These are phyloP conservation scores for Fraxinus cuspidata DNA, from an alignment of 257 asterid species.

Conservation along the genomic window DNA sequence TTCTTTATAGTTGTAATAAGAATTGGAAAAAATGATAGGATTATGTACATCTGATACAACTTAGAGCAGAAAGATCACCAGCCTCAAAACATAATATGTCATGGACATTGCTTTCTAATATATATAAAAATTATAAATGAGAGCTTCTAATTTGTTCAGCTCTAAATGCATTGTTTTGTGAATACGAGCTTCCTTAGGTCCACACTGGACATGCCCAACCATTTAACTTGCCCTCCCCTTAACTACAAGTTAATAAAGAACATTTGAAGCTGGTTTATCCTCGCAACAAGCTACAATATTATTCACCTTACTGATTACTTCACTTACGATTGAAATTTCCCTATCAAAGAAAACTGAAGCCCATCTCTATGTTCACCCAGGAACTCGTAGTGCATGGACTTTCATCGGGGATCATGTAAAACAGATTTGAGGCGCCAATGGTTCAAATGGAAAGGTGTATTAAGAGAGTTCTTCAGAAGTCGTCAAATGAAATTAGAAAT, in stretches of 20 bases:
- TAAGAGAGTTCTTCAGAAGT: not conserved
- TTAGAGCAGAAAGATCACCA: not conserved
- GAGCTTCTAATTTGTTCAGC: not conserved
- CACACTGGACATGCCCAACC: not conserved
- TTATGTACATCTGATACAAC: slow-evolving; percentile 11
- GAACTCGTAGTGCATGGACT: not conserved
- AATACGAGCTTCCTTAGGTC: not conserved
- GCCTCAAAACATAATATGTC: not conserved
- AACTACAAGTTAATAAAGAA: not conserved
- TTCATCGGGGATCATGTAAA: slow-evolving; percentile 2
- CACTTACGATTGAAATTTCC: not conserved
- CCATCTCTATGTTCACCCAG: not conserved
- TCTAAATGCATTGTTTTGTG: not conserved
- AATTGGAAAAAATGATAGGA: slow-evolving; percentile 9
- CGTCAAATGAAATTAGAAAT: not conserved
- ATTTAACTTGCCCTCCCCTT: not conserved
- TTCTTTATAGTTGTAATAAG: slow-evolving; percentile 3
- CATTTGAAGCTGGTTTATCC: slow-evolving; percentile 12
- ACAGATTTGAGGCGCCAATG: not conserved
- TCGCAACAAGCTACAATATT: not conserved
- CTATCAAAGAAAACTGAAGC: not conserved
- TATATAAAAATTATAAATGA: no score
- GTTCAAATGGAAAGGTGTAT: slow-evolving; percentile 6
- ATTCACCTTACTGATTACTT: not conserved
- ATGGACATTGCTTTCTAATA: slow-evolving; percentile 1